Percentiles rank a stretch among this genome's conserved stretches.
Evolutionary conservation across 108 stramenopile genomes (phyloP).

Genomic region (Schizochytrium sp.): DNA sequence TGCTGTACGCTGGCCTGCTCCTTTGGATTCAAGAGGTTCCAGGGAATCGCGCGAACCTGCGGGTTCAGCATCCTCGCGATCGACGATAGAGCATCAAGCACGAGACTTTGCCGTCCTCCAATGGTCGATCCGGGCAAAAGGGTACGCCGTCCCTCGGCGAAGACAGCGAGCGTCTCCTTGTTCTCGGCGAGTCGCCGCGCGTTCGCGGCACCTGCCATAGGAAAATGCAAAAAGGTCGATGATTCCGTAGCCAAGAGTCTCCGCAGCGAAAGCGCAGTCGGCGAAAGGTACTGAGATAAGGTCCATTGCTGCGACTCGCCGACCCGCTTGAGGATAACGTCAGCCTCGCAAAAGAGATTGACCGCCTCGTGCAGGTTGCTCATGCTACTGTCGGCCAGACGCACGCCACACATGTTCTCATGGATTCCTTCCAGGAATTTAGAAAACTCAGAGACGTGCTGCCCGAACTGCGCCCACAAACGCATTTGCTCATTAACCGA

Average conservation of each 20-base stretch:
- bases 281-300: background rate
- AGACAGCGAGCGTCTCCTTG: background rate
- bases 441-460: background rate
- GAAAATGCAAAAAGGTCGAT: background rate
- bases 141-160: background rate
- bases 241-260: background rate
- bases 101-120: background rate
- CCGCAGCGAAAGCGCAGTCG: background rate
- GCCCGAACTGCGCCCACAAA: background rate
- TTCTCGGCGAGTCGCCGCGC: background rate
- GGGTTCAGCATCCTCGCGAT: background rate
- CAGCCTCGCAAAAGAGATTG: background rate
- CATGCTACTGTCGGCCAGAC: background rate
- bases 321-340: background rate
- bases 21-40: background rate
- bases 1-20: background rate
- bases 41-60: background rate
- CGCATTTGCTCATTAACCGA: background rate
- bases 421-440: conserved; percentile 12
- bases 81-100: conserved; percentile 8
- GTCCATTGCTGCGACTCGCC: background rate
- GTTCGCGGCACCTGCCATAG: background rate
- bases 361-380: background rate
- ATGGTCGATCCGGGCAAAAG: background rate
- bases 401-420: background rate